These are phyloP conservation scores for Capsicum pubescens DNA, from an alignment of 257 asterid species.

Conservation along the genomic window DNA sequence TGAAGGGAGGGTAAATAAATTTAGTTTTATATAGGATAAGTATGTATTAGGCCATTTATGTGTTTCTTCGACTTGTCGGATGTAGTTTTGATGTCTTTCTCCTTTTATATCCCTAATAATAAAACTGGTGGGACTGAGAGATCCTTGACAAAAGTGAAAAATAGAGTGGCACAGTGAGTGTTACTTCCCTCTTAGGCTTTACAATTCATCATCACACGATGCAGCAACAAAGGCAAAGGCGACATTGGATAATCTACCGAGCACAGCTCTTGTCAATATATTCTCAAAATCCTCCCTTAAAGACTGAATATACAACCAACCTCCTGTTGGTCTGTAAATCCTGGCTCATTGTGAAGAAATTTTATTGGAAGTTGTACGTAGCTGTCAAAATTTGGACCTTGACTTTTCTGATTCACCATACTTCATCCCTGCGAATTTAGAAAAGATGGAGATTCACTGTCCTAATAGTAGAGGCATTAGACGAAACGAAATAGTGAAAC, in stretches of 20 bases:
- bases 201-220: background rate
- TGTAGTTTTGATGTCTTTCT: too few species aligned
- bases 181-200: background rate
- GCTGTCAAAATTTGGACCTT: conserved; percentile 53
- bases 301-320: conserved; percentile 44
- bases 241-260: conserved; percentile 53
- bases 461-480: conserved; percentile 55
- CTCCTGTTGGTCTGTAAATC: conserved; percentile 55
- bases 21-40: too few species aligned
- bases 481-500: conserved; percentile 39
- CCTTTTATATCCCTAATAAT: too few species aligned
- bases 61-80: too few species aligned
- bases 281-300: conserved; percentile 47
- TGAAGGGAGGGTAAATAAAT: too few species aligned
- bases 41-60: too few species aligned
- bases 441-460: conserved; percentile 41
- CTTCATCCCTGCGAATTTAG: conserved; percentile 37
- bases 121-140: too few species aligned
- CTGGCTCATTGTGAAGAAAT: conserved; percentile 51
- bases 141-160: too few species aligned
- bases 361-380: conserved; percentile 40
- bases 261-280: conserved; percentile 45
- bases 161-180: background rate
- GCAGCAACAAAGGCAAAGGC: background rate
- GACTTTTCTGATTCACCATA: conserved; percentile 61